These are phyloP conservation scores for Suillus subluteus DNA, from an alignment of 768 basidiomycete genomes.

Conservation along the genomic window DNA sequence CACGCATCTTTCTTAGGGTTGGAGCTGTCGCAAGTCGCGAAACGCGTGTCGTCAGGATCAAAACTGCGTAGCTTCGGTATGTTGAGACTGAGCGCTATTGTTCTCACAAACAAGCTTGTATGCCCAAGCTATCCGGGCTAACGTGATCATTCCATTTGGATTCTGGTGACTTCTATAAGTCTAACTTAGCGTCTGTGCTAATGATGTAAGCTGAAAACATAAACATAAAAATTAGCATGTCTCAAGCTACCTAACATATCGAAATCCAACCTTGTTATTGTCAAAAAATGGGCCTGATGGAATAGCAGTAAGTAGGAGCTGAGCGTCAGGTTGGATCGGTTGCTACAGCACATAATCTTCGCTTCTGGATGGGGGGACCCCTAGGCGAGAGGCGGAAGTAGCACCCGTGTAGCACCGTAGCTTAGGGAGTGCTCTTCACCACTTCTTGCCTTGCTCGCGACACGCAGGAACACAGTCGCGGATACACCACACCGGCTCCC, in stretches of 20 bases:
- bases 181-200: background rate
- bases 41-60: background rate
- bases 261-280: background rate
- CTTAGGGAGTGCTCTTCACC: too few relatives aligned
- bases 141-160: background rate
- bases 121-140: background rate
- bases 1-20: background rate
- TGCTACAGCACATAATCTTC: background rate
- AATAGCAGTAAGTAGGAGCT: background rate
- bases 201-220: background rate
- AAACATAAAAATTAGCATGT: background rate
- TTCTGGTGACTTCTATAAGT: background rate
- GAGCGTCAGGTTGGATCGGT: background rate
- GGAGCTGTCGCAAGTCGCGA: background rate
- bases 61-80: background rate
- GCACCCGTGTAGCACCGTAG: too few relatives aligned
- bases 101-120: background rate
- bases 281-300: background rate
- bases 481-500: background rate
- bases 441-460: too few relatives aligned
- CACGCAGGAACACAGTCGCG: too few relatives aligned
- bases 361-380: too few relatives aligned
- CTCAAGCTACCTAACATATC: background rate
- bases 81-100: background rate
- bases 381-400: too few relatives aligned